Conservation (phyloP, 768 basidiomycete species). For the Amyloporia xantha region DNA sequence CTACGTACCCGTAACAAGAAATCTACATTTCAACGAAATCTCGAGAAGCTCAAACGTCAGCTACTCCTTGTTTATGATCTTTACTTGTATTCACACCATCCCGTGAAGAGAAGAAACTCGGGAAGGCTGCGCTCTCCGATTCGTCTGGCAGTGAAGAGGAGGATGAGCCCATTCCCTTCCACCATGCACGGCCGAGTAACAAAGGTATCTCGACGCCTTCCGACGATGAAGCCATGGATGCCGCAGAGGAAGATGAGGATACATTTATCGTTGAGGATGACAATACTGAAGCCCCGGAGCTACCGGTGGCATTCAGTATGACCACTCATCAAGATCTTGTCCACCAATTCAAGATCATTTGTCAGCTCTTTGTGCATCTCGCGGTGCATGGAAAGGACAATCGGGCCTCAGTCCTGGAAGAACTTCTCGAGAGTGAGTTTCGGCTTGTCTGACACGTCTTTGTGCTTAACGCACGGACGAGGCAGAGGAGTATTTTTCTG, state of each 20-base stretch:
- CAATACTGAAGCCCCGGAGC: slow-evolving; percentile 29
- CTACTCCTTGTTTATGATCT: background rate
- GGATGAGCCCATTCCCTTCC: slow-evolving; percentile 18
- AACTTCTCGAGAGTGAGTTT: slow-evolving; percentile 42
- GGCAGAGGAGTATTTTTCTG: slow-evolving; percentile 67
- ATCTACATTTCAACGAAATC: slow-evolving; percentile 52
- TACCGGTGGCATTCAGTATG: slow-evolving; percentile 82
- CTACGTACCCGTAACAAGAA: slow-evolving; percentile 56
- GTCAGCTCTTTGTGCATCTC: slow-evolving; percentile 82
- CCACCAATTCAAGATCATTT: slow-evolving; percentile 82
- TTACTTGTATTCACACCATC: background rate
- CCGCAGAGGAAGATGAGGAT: slow-evolving; percentile 27
- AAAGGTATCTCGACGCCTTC: background rate
- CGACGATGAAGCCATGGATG: slow-evolving; percentile 21
- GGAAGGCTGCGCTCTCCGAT: slow-evolving; percentile 22
- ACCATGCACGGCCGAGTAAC: slow-evolving; percentile 13
- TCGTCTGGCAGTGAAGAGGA: slow-evolving; percentile 25
- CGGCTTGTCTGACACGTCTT: background rate
- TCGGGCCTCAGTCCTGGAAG: slow-evolving; percentile 48
- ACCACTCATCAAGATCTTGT: slow-evolving; percentile 66
- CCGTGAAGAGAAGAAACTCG: slow-evolving; percentile 37
- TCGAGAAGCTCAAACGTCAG: slow-evolving; percentile 62
- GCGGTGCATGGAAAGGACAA: slow-evolving; percentile 51
- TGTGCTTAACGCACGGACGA: background rate
- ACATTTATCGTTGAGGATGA: slow-evolving; percentile 65